phyloP scores from a whole-genome alignment of 805 yeast species.

The Kazachstania taianensis region DNA sequence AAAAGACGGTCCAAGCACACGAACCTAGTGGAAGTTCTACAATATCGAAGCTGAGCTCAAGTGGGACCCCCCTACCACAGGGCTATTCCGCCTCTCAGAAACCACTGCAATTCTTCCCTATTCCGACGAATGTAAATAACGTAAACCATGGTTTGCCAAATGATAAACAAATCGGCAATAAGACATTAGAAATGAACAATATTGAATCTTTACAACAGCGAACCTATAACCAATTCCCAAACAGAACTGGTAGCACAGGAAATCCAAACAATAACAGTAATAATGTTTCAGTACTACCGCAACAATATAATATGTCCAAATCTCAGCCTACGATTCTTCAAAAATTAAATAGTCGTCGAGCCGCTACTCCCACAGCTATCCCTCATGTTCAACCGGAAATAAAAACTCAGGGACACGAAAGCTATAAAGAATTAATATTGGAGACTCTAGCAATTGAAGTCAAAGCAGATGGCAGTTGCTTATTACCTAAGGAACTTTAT shows the following conservation, averaged over 20 bases:
- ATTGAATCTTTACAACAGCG: too few species aligned
- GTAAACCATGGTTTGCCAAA: too few species aligned
- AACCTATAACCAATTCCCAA: too few species aligned
- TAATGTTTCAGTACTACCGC: too few species aligned
- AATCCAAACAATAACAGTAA: too few species aligned
- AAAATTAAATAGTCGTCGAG: too few species aligned
- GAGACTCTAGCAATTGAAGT: slow-evolving; percentile 26
- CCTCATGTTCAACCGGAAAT: background rate
- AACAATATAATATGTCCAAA: too few species aligned
- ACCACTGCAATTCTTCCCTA: slow-evolving; percentile 27
- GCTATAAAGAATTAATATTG: slow-evolving; percentile 22
- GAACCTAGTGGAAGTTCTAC: slow-evolving; percentile 8
- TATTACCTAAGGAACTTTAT: slow-evolving; percentile 32
- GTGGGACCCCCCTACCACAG: slow-evolving; percentile 13
- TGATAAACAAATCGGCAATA: too few species aligned
- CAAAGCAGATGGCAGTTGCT: slow-evolving; percentile 20
- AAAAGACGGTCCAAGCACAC: background rate
- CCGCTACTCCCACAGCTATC: too few species aligned
- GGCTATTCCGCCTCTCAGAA: slow-evolving; percentile 28
- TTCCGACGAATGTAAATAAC: slow-evolving; percentile 17
- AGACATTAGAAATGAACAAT: too few species aligned
- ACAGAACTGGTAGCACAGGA: too few species aligned
- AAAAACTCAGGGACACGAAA: background rate
- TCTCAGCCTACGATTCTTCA: too few species aligned
- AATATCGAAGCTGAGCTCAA: slow-evolving; percentile 9